Evolutionary conservation across 2,329 filamentous ascomycete genomes (phyloP), one percentile per base, ranked within the genome.

Genomic region (Calonectria pseudoturangicola): DNA sequence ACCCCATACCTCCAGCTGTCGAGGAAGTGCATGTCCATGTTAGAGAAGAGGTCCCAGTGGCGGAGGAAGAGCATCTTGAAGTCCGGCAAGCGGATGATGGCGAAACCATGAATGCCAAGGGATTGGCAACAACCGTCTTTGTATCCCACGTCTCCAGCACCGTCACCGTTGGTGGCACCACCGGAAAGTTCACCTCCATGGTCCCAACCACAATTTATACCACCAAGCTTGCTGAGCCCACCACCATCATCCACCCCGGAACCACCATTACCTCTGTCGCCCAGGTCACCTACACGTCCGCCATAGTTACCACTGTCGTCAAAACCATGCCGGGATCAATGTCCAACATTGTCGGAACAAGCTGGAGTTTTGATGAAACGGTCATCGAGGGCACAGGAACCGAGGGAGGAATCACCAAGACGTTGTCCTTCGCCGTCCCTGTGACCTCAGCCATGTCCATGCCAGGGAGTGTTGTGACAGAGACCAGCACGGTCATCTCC

Each of bases 381-480:
- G 27, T 63, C 25, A 30, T 33, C 41, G 8, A 47, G 16, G 54
- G 12, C 41, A 63, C 58, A 12, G 58, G 41, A 33, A 63, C 58
- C 1, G 50, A 28, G n/a, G 64, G 21, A 2, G 18, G 4, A 41
- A 18, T 16, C 41, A 54, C 3, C 16, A 2, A 7, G 4, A 30
- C 54, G 36, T 41, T 60, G 12, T 60, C 54, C 13, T 16, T 16
- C 8, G n/a, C 54, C 21, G 45, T 74, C 13, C 28, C 65, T 3
- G 33, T 58, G 10, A 77, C 77, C 3, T 33, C 62, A 9, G 66
- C 78, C 16, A 66, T 73, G 43, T 58, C 58, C 30, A 12, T 65
- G 33, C 50, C 63, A 2, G 68, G 63, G 36, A 66, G 41, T 3
- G 45, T 58, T 16, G 28, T 43, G 36, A 51, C 50, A 3, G 41